Conservation (phyloP, 1,139 yeast genomes). For the Yamadazyma diospyri region DNA sequence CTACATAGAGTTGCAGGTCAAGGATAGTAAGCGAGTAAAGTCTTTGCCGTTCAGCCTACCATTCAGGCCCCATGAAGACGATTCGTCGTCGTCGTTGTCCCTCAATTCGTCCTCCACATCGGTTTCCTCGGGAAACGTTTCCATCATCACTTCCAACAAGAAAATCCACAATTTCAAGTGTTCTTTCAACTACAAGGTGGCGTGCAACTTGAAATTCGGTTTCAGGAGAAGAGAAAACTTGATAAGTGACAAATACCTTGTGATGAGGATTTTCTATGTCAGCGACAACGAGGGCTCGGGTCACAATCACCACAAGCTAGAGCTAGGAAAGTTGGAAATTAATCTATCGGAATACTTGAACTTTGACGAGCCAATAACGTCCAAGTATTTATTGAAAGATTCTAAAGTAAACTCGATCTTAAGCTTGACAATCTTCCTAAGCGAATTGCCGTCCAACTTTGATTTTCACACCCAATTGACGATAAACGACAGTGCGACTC, state of each 20-base stretch:
- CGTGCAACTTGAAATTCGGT: constrained; percentile 41
- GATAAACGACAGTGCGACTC: constrained; percentile 23
- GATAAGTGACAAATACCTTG: constrained; percentile 36
- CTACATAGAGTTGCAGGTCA: constrained; percentile 48
- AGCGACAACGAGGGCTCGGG: constrained; percentile 33
- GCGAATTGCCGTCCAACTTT: constrained; percentile 39
- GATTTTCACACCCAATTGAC: constrained; percentile 44
- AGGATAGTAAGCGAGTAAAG: constrained; percentile 23
- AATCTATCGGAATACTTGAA: constrained; percentile 73
- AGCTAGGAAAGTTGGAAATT: constrained; percentile 63
- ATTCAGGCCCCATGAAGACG: constrained; percentile 3
- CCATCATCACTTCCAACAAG: constrained; percentile 31
- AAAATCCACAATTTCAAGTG: constrained; percentile 44
- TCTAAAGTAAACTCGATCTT: constrained; percentile 81
- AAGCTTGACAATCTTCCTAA: constrained; percentile 39
- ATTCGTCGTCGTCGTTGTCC: neutral
- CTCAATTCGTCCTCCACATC: constrained; percentile 6
- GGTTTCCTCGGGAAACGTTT: constrained; percentile 25
- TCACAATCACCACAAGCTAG: constrained; percentile 20
- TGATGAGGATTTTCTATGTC: constrained; percentile 33
- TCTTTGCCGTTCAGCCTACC: constrained; percentile 9
- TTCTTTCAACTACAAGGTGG: constrained; percentile 33
- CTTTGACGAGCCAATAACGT: constrained; percentile 48
- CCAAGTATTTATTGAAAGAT: constrained; percentile 66
- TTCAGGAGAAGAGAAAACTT: constrained; percentile 33